Percentiles rank a stretch among this genome's conserved stretches.
Evolutionary conservation across 768 basidiomycete genomes (phyloP).

Genomic region (Serendipita indica): DNA sequence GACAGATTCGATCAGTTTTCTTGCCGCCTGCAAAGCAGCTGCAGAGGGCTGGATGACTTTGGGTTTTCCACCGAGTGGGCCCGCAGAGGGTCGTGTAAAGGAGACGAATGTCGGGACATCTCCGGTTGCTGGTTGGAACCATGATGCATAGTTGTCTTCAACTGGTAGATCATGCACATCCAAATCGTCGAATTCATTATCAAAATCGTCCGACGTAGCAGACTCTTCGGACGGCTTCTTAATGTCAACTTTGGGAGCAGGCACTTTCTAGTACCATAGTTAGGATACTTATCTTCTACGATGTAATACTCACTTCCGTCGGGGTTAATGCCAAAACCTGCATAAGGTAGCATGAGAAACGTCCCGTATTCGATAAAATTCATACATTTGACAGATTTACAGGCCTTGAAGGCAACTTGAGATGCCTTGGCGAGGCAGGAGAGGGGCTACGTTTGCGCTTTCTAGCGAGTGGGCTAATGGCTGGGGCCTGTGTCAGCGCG

Average conservation of each 20-base stretch:
- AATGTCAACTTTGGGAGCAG: no score
- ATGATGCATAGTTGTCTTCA: constrained; percentile 9
- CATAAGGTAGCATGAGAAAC: no score
- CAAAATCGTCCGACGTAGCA: background rate
- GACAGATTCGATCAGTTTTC: constrained; percentile 31
- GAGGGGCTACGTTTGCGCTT: background rate
- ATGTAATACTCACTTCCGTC: no score
- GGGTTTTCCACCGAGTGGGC: constrained; percentile 28
- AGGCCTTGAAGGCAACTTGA: no score
- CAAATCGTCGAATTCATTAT: background rate
- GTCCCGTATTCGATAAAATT: no score
- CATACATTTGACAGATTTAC: no score
- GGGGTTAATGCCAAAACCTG: no score
- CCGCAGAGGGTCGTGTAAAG: constrained; percentile 17
- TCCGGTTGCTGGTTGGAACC: constrained; percentile 7
- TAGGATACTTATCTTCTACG: no score
- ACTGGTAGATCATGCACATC: background rate
- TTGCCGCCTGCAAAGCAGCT: constrained; percentile 38
- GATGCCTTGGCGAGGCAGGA: no score
- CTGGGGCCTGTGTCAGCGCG: background rate
- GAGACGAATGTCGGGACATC: background rate
- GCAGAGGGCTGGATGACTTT: constrained; percentile 36
- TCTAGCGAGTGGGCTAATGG: background rate
- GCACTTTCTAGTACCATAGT: no score
- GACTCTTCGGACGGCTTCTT: no score